Evolutionary conservation across 305 asterid genomes (phyloP), one percentile per base, ranked within the genome.

Genomic region (Fraxinus dipetala): DNA sequence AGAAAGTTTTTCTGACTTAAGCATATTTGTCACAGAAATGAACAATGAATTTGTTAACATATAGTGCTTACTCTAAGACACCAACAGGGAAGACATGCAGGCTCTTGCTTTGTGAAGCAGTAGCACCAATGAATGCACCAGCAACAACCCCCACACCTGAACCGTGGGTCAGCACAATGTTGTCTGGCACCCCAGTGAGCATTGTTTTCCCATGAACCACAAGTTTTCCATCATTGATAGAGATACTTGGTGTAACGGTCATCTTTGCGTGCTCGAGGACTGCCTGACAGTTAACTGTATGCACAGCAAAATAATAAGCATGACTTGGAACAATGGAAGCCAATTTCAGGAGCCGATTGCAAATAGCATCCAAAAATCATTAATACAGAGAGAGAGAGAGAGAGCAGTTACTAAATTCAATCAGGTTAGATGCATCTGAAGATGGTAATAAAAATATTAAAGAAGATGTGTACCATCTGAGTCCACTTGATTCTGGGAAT

Each of bases 101-200:
- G 90, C 98, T 91, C 85, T 93, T 93, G 93, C 89, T 86, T 38
- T 91, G 82, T 8, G 95, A 91, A 72, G 96, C 92, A 1, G 92
- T 87, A 84, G 99, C 99, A 56, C 99, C 98, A 8, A 96, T 88
- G 85, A 94, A 96, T 43, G 98, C 97, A 87, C 98, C 98, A n/a
- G 83, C 90, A 48, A 90, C 91, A n/a, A 91, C 93, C 75, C 97
- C 98, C 67, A 81, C 88, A 28, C 95, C 94, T 0, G 97, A 89
- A 61, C 94, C 97, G 10, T 94, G 94, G 30, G 97, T 93, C n/a
- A 96, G 88, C 84, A 91, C 89, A 48, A 94, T 93, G 87, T 93
- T 96, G 36, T 94, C 97, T 4, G 92, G 92, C 28, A 96, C 98
- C 36, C 95, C 94, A 6, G 82, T 88, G 78, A 96, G 91, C 82